Evolutionary conservation across 2,329 filamentous ascomycete species (phyloP), one percentile per base, ranked within the genome.

Genomic region (Botryotinia narcissicola): DNA sequence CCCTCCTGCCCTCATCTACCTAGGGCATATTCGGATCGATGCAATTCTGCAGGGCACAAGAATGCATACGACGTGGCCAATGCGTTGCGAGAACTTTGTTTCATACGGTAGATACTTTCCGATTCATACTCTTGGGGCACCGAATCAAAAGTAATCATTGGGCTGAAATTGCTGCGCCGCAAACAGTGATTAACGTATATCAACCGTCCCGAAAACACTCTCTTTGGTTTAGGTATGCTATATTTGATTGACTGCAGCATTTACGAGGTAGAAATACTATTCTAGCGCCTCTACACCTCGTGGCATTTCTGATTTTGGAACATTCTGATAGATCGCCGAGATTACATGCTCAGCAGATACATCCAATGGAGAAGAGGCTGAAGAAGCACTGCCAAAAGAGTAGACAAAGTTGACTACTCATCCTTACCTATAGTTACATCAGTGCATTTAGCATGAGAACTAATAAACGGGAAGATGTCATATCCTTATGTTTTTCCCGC

Each of bases 381-480:
- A 54, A 68, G 35, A n/a, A 54, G 64, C 64, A 54, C 64, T 68
- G 46, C 46, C 46, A 57, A 18, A 68, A 48, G 40, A 67, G 61
- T 51, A 59, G 70, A 48, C 62, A 68, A 68, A 72, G 71, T 68
- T 72, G 61, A 66, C 70, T 42, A 68, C 42, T 37, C 25, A 61
- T 42, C 54, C 71, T 61, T 72, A 54, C 62, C 51, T 57, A 59
- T 18, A n/a, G 54, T 48, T 69, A 44, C 42, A 48, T 72, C 51
- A 46, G 63, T 68, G 40, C 51, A 46, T 59, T 48, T 73, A 73
- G 42, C 54, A 72, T 51, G n/a, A 25, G 4, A 48, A 60, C 46
- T 72, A 72, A 72, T 69, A 37, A 25, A 29, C 71, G 71, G 71
- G 71, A 70, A 72, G 51, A 48, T 54, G 32, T 57, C 62, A 69